Evolutionary conservation across 1,139 yeast species (phyloP), one percentile per base, ranked within the genome.

Genomic region (Cylindricascospora bacillispora): DNA sequence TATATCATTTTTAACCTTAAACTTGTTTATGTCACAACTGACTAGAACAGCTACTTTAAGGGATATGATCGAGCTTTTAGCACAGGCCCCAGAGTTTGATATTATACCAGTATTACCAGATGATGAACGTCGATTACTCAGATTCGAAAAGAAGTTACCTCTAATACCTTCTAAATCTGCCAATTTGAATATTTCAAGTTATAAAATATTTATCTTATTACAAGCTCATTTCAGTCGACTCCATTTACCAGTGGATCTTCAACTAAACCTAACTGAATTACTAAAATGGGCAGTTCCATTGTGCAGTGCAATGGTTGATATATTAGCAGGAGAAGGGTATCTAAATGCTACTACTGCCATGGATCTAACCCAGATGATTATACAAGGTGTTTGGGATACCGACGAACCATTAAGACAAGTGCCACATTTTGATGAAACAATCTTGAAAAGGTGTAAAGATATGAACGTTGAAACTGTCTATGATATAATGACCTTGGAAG

Each of bases 341-440:
- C 56, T 86, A 45, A 80, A 74, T 50, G 85, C 94, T 0, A 63
- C 83, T 40, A 67, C 68, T 31, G 92, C 85, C 0, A 82, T 89
- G 80, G 97, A 89, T 49, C 52, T 86, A 34, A 70, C 81, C 2
- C 98, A 89, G 48, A 81, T 85, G 93, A 58, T 83, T 7, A 73
- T 79, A 1, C 98, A 89, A 52, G 93, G 79, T 0, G 59, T 80
- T 16, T 85, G 95, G 94, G 81, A 74, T 41, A 63, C 72, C 15
- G 95, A 82, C 34, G 70, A 71, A 30, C 80, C 93, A 1, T 62
- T 92, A 47, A 72, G 69, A 42, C 98, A 92, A 54, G 62, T 89
- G 24, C 98, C 98, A 1, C 66, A 63, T 44, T 71, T 85, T 34
- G 59, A 60, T 31, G 62, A 62, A 1, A 71, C 56, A 0, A 65